phyloP scores from a whole-genome alignment of 208 protist species.

The Leishmania aethiopica region DNA sequence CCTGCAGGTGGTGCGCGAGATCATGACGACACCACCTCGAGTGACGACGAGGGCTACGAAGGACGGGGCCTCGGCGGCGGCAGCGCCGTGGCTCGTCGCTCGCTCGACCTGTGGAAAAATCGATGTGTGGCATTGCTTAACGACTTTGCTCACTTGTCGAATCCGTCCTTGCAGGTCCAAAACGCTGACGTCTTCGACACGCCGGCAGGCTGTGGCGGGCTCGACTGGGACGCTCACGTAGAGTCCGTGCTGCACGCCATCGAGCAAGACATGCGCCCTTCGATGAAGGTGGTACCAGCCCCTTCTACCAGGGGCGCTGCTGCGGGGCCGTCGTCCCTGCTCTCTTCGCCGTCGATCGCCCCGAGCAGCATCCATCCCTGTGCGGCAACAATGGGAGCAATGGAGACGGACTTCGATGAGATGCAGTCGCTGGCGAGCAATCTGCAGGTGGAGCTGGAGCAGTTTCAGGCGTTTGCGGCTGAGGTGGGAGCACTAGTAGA shows the following conservation, averaged over 20 bases:
- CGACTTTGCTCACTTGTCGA: slow-evolving; percentile 49
- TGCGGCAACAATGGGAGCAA: neutral
- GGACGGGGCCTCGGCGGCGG: neutral
- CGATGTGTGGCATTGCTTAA: slow-evolving; percentile 56
- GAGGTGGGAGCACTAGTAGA: slow-evolving; percentile 24
- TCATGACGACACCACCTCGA: slow-evolving; percentile 61
- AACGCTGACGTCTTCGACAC: slow-evolving; percentile 20
- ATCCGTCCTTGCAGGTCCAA: slow-evolving; percentile 42
- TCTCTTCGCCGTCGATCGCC: neutral
- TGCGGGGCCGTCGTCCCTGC: neutral
- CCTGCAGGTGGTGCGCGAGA: slow-evolving; percentile 31
- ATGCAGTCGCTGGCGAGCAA: slow-evolving; percentile 20
- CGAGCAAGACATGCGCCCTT: slow-evolving; percentile 30
- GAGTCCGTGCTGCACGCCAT: slow-evolving; percentile 36
- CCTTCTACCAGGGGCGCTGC: neutral
- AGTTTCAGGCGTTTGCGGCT: slow-evolving; percentile 27
- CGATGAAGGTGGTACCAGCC: slow-evolving; percentile 26
- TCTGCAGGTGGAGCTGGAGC: slow-evolving; percentile 39
- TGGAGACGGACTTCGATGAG: slow-evolving; percentile 6
- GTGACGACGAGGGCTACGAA: slow-evolving; percentile 47
- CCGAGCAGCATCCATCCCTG: neutral
- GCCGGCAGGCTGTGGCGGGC: neutral
- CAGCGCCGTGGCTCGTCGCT: neutral
- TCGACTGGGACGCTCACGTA: slow-evolving; percentile 38
- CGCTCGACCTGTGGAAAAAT: slow-evolving; percentile 53